Evolutionary conservation across 495 filamentous ascomycete genomes (phyloP), one percentile per base, ranked within the genome.

Genomic region (Glonium stellatum): DNA sequence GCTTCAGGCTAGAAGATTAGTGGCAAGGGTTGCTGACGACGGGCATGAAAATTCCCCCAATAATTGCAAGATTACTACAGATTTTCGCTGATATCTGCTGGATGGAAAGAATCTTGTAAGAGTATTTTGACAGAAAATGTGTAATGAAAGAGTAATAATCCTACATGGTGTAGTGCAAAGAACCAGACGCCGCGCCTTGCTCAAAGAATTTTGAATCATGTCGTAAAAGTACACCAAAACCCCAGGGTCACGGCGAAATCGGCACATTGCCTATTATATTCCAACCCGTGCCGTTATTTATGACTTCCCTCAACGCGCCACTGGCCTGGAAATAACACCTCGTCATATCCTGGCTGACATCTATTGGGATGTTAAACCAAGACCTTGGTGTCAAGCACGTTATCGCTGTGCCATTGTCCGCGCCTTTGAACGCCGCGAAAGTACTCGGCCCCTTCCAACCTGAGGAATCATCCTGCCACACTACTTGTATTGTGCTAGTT

Each of bases 321-420:
- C 59, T 49, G 4, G 63, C 52, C 35, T 65, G 58, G 34, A 65
- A 65, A 51, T 65, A 65, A 37, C 63, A 65, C 39, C 63, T 54
- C 5, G 58, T 35, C 10, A 65, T 48, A 36, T 61, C 54, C 5
- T 46, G 23, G 5, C 55, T 58, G 1, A 31, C 13, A 31, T 39
- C 1, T 15, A 65, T 10, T 5, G 58, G 58, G 9, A 55, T 44
- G 21, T 41, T 35, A 25, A 65, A 65, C 21, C 21, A 51, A 34
- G 63, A 61, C 5, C 54, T 39, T 12, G 49, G 54, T 8, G 58
- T 65, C 25, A 65, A 27, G 27, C 63, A 65, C 11, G 58, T 23
- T 18, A 65, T 21, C 11, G 54, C 37, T 31, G 63, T 65, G 27
- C 41, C 50, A 1, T 58, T 52, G 8, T 65, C 63, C 19, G 63